Evolutionary conservation across 2,329 filamentous ascomycete species (phyloP), one percentile per base, ranked within the genome.

Genomic region (Claviceps capensis): DNA sequence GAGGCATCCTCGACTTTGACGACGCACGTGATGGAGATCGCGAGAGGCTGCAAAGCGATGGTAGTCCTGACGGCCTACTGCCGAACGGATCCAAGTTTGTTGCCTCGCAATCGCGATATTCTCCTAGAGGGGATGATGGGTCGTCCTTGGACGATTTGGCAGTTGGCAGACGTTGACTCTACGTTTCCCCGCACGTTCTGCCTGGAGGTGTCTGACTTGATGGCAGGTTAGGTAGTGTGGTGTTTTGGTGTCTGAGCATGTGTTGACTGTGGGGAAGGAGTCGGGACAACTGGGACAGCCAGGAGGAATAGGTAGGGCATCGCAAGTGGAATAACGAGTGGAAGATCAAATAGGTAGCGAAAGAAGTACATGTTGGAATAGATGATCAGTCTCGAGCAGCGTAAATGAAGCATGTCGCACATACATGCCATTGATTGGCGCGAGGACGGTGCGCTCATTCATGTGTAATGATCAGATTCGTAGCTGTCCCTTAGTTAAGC

Each of bases 1-100:
- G 71, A 13, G 69, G 70, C 11, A 69, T 73, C 34, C 54, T 73
- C 47, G 69, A 72, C 57, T 69, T 69, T 60, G 65, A 65, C 8
- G 67, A 69, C 26, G 65, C 62, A 47, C 62, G 63, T 4, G 70
- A 72, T 50, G 57, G 58, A 16, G 61, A 66, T 36, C 60, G 64
- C 6, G 50, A 53, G 5, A 52, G 53, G 7, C 63, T 67, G 42
- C 61, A 61, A 13, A 51, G 55, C 11, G 70, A 73, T 59, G 69
- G 62, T 9, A 69, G 66, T 19, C 59, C 58, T 1, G 66, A 72
- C 52, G 70, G 70, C 6, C 57, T 59, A 3, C 55, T 69, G 6
- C 66, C 67, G 17, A 53, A 57, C 3, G 67, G 67, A 1, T 52
- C 56, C 16, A 59, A 57, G 30, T 59, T 63, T 36, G 53, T 62